Evolutionary conservation across 129 eudicot genomes (phyloP).

Genomic region (Helianthus tuberosus): DNA sequence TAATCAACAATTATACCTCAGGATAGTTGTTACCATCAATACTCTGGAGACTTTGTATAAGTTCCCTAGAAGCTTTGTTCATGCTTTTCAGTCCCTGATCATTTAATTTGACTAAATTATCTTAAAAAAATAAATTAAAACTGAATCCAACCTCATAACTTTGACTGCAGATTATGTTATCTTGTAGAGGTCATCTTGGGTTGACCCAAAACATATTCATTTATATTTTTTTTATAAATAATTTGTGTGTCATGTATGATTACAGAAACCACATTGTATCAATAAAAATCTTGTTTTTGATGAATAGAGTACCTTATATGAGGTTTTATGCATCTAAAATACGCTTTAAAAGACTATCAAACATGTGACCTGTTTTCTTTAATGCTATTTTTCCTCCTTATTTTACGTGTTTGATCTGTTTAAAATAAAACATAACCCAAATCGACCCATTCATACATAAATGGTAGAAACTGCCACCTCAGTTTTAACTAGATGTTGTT

Average conservation of each 20-base stretch:
- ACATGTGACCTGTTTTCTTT: background rate
- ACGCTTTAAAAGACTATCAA: background rate
- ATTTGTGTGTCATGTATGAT: background rate
- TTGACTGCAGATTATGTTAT: background rate
- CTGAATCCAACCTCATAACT: background rate
- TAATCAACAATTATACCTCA: slow-evolving; percentile 52
- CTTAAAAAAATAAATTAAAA: background rate
- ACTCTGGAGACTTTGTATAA: slow-evolving; percentile 77
- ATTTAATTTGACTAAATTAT: background rate
- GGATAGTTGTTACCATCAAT: slow-evolving; percentile 94
- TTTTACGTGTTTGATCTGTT: background rate
- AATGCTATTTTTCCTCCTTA: background rate
- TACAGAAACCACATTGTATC: background rate
- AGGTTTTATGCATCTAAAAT: background rate
- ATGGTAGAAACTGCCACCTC: background rate
- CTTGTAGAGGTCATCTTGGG: background rate
- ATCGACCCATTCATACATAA: background rate
- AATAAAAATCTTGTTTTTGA: background rate
- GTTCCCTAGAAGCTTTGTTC: slow-evolving; percentile 88
- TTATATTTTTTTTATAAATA: background rate
- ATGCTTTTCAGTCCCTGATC: slow-evolving; percentile 83
- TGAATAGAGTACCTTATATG: background rate
- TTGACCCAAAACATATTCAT: background rate
- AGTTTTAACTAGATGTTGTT: background rate
- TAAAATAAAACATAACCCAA: background rate